Evolutionary conservation across 1,284 basidiomycete genomes (phyloP).

Genomic region (Porogramme epimiltina): DNA sequence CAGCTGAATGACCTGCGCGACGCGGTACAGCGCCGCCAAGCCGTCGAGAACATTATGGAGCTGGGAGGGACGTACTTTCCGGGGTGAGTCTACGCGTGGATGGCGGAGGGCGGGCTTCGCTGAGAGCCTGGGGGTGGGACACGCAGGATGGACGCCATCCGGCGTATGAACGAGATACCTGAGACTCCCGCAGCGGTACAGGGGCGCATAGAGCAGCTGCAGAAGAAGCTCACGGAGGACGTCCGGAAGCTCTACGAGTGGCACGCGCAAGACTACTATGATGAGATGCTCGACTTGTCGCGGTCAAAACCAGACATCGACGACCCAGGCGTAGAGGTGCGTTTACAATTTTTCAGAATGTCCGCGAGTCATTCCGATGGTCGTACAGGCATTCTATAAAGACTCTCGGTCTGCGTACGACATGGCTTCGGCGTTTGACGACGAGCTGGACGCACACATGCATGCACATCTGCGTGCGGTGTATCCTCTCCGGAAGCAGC

Average conservation of each 20-base stretch:
- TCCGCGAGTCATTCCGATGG: too few relatives aligned
- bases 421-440: constrained; percentile 17
- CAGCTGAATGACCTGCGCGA: constrained; percentile 18
- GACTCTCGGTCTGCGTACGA: constrained; percentile 2
- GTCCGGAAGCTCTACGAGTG: constrained; percentile 25
- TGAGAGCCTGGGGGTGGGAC: background rate
- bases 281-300: constrained; percentile 24
- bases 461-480: constrained; percentile 44
- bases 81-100: constrained; percentile 20
- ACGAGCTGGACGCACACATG: constrained; percentile 33
- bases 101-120: background rate
- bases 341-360: background rate
- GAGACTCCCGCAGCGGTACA: constrained; percentile 22
- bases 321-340: constrained; percentile 22
- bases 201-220: constrained; percentile 18
- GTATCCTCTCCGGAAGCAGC: constrained; percentile 34
- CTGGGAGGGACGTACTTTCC: constrained; percentile 30
- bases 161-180: constrained; percentile 14
- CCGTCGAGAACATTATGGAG: constrained; percentile 28
- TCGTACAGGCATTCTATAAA: constrained; percentile 13
- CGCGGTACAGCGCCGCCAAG: constrained; percentile 24
- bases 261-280: constrained; percentile 29
- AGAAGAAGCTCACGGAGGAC: constrained; percentile 24
- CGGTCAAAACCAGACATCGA: constrained; percentile 16
- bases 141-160: constrained; percentile 23